These are phyloP conservation scores for Sporothrix pallida DNA, from an alignment of 2,329 filamentous ascomycete genomes.

Conservation along the genomic window DNA sequence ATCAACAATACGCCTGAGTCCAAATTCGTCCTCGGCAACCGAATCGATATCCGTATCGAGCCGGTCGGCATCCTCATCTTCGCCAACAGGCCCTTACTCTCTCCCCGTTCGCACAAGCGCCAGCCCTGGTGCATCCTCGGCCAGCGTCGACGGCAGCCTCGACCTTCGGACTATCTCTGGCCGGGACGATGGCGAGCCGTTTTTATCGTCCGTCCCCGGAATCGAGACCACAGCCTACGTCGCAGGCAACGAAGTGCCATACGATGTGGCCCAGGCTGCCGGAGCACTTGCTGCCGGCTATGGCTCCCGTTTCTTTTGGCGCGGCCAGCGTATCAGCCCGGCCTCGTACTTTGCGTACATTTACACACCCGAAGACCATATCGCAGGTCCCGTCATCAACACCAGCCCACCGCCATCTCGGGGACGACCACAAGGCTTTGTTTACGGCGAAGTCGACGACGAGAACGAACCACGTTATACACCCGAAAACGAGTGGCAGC, in stretches of 20 bases:
- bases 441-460: not conserved
- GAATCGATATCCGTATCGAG: not conserved
- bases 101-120: not conserved
- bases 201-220: not conserved
- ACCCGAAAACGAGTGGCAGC: not conserved
- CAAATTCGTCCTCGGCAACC: not conserved
- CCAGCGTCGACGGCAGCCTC: not conserved
- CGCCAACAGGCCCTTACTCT: not conserved
- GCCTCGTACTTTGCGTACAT: not conserved
- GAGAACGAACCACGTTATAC: not conserved
- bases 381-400: not conserved
- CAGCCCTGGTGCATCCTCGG: not conserved
- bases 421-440: not conserved
- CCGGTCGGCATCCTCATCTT: not conserved
- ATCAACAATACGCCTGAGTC: not conserved
- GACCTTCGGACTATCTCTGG: not conserved
- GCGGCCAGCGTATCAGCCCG: not conserved
- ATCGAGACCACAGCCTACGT: not conserved
- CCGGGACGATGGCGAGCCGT: not conserved
- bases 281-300: not conserved
- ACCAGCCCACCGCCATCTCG: not conserved
- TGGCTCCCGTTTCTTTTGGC: not conserved
- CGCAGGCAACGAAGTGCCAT: not conserved
- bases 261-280: not conserved
- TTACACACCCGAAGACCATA: not conserved